These are phyloP conservation scores for Xylaria palmicola DNA, from an alignment of 495 filamentous ascomycete genomes.

Conservation along the genomic window DNA sequence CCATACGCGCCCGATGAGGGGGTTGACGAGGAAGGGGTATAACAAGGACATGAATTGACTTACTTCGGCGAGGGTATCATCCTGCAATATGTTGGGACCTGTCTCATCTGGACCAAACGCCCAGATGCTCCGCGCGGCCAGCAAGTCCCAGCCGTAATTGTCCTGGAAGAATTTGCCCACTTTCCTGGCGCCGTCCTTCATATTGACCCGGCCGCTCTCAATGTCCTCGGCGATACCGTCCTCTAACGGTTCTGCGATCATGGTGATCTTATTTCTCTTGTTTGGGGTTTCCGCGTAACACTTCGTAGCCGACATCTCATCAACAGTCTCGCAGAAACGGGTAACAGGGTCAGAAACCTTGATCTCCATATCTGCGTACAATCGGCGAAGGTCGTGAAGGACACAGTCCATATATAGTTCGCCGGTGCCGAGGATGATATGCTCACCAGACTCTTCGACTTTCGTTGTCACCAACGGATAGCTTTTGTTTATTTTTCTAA, in stretches of 20 bases:
- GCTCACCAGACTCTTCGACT: conserved; percentile 98
- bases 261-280: conserved; percentile 98
- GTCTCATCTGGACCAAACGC: conserved; percentile 96
- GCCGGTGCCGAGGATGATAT: conserved; percentile 90
- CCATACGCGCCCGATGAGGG: background rate
- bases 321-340: conserved; percentile 96
- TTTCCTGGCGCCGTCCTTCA: conserved; percentile 89
- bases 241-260: conserved; percentile 94
- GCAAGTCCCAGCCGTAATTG: conserved; percentile 94
- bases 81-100: conserved; percentile 93
- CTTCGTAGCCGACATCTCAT: conserved; percentile 94
- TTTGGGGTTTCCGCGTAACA: conserved; percentile 97
- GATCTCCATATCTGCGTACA: conserved; percentile 99
- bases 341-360: conserved; percentile 98
- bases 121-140: conserved; percentile 95
- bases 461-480: conserved; percentile 95
- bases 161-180: conserved; percentile 97
- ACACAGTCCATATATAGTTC: conserved; percentile 99
- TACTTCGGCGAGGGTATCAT: conserved; percentile 85
- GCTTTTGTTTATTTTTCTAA: conserved; percentile 95
- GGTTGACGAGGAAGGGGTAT: conserved; percentile 29
- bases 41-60: conserved; percentile 29
- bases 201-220: conserved; percentile 82
- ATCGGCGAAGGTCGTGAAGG: conserved; percentile 84
- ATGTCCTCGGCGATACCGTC: conserved; percentile 95